Conservation (phyloP, 352 stramenopile genomes). For the Globisporangium middletonii region DNA sequence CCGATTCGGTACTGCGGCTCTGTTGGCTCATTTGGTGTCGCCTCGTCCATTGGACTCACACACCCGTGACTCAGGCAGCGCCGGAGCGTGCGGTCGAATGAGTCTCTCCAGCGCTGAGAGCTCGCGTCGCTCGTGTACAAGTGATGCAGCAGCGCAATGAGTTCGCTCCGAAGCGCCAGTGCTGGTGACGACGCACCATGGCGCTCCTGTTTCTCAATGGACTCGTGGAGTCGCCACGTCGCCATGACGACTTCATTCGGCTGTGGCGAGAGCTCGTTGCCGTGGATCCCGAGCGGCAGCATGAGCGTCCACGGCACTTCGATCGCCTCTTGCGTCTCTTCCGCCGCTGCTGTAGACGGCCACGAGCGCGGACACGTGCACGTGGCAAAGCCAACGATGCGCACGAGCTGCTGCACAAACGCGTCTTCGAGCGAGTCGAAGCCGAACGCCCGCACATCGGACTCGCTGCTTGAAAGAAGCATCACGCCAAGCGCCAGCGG, state of each 20-base stretch:
- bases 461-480: slow-evolving; percentile 6
- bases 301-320: slow-evolving; percentile 24
- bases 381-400: slow-evolving; percentile 38
- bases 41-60: neutral
- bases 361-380: slow-evolving; percentile 18
- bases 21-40: no score
- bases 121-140: slow-evolving; percentile 1
- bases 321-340: neutral
- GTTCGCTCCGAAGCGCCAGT: slow-evolving; percentile 6
- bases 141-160: slow-evolving; percentile 7
- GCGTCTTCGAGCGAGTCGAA: slow-evolving; percentile 21
- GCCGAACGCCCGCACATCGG: slow-evolving; percentile 1
- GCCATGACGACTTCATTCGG: slow-evolving; percentile 2
- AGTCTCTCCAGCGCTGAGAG: slow-evolving; percentile 3
- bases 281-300: slow-evolving; percentile 24
- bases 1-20: slow-evolving; percentile 17
- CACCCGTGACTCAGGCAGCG: neutral
- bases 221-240: slow-evolving; percentile 5
- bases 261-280: slow-evolving; percentile 19
- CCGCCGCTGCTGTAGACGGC: neutral
- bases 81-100: slow-evolving; percentile 6
- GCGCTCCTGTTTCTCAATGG: slow-evolving; percentile 2
- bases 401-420: slow-evolving; percentile 44
- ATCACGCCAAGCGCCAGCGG: slow-evolving; percentile 21
- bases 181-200: neutral